Evolutionary conservation across 2,329 filamentous ascomycete genomes (phyloP), one percentile per base, ranked within the genome.

Genomic region (Rhynchosporium graminicola): DNA sequence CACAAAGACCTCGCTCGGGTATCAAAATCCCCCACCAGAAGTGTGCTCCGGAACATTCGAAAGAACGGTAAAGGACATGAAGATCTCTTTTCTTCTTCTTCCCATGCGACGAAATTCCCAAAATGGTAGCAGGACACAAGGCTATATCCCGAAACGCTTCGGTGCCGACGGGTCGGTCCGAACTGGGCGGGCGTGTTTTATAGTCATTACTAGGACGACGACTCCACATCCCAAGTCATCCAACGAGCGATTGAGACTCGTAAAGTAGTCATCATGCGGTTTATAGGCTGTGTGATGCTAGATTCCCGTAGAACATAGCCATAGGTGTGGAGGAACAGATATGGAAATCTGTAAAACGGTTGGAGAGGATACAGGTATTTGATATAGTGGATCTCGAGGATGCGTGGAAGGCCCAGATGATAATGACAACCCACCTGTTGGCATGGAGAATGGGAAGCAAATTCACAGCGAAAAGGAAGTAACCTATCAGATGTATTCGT

Each of bases 401-500:
- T 54, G 33, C 67, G 61, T 67, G 67, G 63, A 45, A 46, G 28
- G 56, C 62, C 33, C 51, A 63, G 1, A 65, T 57, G 10, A 45
- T 62, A 31, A 60, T 26, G 38, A 71, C 70, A 1, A 64, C 62
- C 9, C 73, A 20, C 20, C 69, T 3, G 45, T 13, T 3, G 61
- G 50, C 43, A 29, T 20, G 31, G 73, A 71, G 72, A 59, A 62
- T 33, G 51, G 62, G 59, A 67, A 33, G 47, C 20, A 51, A n/a
- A 20, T 63, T 63, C 29, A 62, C 28, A 9, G 8, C 26, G 10
- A 68, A n/a, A 56, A 20, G 20, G 20, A 20, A 20, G 20, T 20
- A 20, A 20, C 20, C 20, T 20, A 20, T 20, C 20, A 20, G 20
- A 20, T 20, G 20, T 20, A 20, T 20, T 20, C 20, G 20, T 20